Evolutionary conservation across 2,329 filamentous ascomycete genomes (phyloP), one percentile per base, ranked within the genome.

Genomic region (Zopfia rhizophila): DNA sequence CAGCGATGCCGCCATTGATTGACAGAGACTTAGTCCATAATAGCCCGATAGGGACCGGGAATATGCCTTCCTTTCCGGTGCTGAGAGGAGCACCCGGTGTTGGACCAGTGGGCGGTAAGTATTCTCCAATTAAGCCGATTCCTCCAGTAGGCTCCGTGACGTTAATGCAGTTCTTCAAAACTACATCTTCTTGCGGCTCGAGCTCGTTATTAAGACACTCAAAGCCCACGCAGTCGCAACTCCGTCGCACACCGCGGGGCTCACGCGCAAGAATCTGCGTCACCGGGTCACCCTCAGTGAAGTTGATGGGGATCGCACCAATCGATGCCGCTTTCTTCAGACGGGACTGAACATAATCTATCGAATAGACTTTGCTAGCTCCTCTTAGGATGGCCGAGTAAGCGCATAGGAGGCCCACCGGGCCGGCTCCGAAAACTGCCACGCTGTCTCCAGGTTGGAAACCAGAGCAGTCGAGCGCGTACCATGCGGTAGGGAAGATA

Each of bases 291-390:
- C 37, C 32, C 3, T 47, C 28, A 2, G 30, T 53, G 49, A 72
- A 71, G 41, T 70, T 57, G 51, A 72, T 71, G 0, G 69, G 68
- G 13, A 70, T 65, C 6, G 68, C 68, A 6, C 68, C 68, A 18
- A 72, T 63, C 3, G 53, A 57, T 4, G 48, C 53, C 1, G 66
- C 69, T 6, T 50, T 46, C 2, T 53, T 57, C 7, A 72, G 44
- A 4, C 55, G 45, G 1, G 5, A 8, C 14, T 41, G 37, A 6
- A 56, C 22, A n/a, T 45, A 29, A 18, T 73, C 70, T 14, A 72
- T 56, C 12, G 49, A 45, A 44, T 68, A 73, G 5, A 72, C 67
- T 4, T 44, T 49, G 3, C 50, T 50, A 7, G 68, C 69, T 7
- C 69, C 69, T 2, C 69, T 57, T 3, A 72, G 43, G 3, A 66